phyloP scores from a whole-genome alignment of 176 grass and related monocot genomes.

The barley (Hordeum vulgare) region MorexV3_pseudomolecules_assembly NC_058524.1:93751616-93752115 shows the following conservation, averaged over 20 bases:
- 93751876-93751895: neutral
- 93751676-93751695: constrained; percentile 11
- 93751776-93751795: neutral
- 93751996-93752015: constrained; percentile 13
- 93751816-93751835: neutral
- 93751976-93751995: neutral
- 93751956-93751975: neutral
- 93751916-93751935: neutral
- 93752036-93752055: neutral
- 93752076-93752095: neutral
- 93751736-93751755: neutral
- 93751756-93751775: neutral
- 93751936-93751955: neutral
- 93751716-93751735: neutral
- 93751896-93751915: neutral
- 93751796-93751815: neutral
- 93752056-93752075: neutral
- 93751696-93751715: neutral
- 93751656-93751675: constrained; percentile 4
- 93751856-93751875: neutral
- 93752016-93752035: neutral
- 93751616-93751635: neutral
- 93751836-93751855: neutral
- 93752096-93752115: too few species aligned
- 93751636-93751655: neutral